Evolutionary conservation across 2,329 filamentous ascomycete species (phyloP), one percentile per base, ranked within the genome.

Genomic region (Epichloe sp.): DNA sequence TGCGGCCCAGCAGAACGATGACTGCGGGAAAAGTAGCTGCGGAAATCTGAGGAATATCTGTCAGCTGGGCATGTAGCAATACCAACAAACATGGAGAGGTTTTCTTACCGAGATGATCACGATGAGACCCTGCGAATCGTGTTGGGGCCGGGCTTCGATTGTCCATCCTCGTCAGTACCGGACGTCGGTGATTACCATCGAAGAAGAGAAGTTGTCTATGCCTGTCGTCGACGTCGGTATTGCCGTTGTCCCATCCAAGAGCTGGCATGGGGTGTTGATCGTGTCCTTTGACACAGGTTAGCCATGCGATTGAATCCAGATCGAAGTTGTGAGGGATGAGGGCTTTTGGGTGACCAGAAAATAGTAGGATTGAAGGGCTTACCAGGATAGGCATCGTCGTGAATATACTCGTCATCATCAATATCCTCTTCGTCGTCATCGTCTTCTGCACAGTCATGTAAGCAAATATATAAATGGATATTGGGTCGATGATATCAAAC

Each of bases 351-450:
- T n/a, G 15, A 38, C 15, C 3, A 4, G 14, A 38, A 2, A 38
- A 38, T n/a, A 17, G 21, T 4, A 41, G 23, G 45, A 31, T 34
- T 44, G 52, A 5, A 44, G 2, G 2, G 72, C 75, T 68, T 71
- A 80, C 77, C 70, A 52, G 76, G 72, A 64, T 77, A 79, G 35
- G 75, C 75, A 23, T 79, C 77, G 53, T 81, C 78, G 54, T 80
- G 82, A 53, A 78, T 71, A 59, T 80, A 81, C 50, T 82, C 77
- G 19, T 80, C 79, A 48, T 88, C 85, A 44, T 83, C 82, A 57
- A 85, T 77, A 43, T 83, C 82, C 41, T 86, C 84, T 17, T 86
- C 83, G 45, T 88, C 86, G 4, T 80, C 77, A 5, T 78, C 76
- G 41, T 73, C 72, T 48, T 73, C 66, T 68, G 51, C 44, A n/a